Conservation (phyloP, 768 basidiomycete genomes). For the Trametes villosa region DNA sequence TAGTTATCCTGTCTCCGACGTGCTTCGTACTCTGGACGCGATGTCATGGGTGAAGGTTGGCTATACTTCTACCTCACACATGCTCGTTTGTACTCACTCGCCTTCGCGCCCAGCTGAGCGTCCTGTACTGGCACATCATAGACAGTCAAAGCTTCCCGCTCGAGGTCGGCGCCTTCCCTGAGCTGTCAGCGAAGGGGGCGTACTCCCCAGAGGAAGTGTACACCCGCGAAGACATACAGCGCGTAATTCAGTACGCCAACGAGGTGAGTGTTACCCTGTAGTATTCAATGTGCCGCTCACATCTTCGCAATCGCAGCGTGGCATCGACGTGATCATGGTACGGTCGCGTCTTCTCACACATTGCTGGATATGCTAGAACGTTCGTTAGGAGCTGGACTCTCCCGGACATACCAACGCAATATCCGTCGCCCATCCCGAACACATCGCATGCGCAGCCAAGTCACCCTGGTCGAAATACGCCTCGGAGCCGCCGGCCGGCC, state of each 20-base stretch:
- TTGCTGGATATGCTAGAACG: background rate
- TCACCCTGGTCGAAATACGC: slow-evolving; percentile 66
- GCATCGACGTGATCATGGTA: slow-evolving; percentile 71
- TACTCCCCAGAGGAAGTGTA: slow-evolving; percentile 64
- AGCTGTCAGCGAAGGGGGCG: slow-evolving; percentile 65
- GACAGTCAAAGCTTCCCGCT: slow-evolving; percentile 86
- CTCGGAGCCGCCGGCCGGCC: slow-evolving; percentile 78
- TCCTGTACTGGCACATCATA: slow-evolving; percentile 84
- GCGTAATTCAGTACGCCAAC: slow-evolving; percentile 70
- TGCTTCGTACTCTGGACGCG: slow-evolving; percentile 51
- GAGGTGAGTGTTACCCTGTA: slow-evolving; percentile 48
- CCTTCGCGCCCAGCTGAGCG: slow-evolving; percentile 54
- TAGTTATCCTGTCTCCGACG: slow-evolving; percentile 44
- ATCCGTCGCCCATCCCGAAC: slow-evolving; percentile 67
- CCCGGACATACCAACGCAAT: slow-evolving; percentile 83
- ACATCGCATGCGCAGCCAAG: slow-evolving; percentile 65
- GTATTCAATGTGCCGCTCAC: background rate
- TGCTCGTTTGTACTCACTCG: background rate
- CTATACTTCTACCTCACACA: slow-evolving; percentile 8
- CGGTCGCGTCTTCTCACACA: background rate
- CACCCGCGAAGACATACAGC: slow-evolving; percentile 54
- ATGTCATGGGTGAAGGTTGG: slow-evolving; percentile 56
- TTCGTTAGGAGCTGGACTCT: slow-evolving; percentile 86
- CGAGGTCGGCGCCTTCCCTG: slow-evolving; percentile 59
- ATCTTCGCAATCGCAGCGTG: slow-evolving; percentile 48